Evolutionary conservation across 2,329 filamentous ascomycete species (phyloP), one percentile per base, ranked within the genome.

Genomic region (Fusarium sp.): DNA sequence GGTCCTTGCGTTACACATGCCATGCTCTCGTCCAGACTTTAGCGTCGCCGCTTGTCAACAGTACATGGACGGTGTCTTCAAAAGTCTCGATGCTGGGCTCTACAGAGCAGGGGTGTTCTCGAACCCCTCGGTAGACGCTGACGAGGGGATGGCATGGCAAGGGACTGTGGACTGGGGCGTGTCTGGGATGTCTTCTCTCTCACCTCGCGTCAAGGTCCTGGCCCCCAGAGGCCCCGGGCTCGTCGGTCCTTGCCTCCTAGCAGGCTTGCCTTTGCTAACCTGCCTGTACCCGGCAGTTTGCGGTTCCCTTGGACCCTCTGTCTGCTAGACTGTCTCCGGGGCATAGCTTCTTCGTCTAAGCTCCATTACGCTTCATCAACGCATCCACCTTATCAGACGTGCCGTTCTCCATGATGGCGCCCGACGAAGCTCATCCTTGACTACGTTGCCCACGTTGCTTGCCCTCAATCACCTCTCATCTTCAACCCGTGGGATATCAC

Each of bases 101-200:
- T 56, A 52, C 23, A 55, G 69, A 23, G 59, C 70, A 74, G 73
- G 73, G 73, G 48, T 70, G 66, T 66, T 72, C 72, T 75, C 65
- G 70, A 75, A 75, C 74, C 74, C 76, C 70, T 78, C 76, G 76
- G 76, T 77, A 78, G 76, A 78, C 76, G 75, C 72, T 77, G 64
- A 73, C 72, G 72, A 74, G 75, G 75, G 71, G 64, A 72, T 65
- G 62, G 70, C 58, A 72, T 73, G 60, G 66, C 62, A 67, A 70
- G 66, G 68, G 70, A 69, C 67, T 62, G 56, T 56, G 61, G 70
- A 66, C 73, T 71, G 71, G 73, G 73, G 73, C 65, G 62, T 75
- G 73, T 75, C 66, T 72, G 70, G 70, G 70, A 69, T 62, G 68
- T 60, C 64, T 56, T 72, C 67, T 74, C 65, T 74, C 70, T 67